Conservation (phyloP, 2,329 filamentous ascomycete species). For the Neopestalotiopsis rosae region DNA sequence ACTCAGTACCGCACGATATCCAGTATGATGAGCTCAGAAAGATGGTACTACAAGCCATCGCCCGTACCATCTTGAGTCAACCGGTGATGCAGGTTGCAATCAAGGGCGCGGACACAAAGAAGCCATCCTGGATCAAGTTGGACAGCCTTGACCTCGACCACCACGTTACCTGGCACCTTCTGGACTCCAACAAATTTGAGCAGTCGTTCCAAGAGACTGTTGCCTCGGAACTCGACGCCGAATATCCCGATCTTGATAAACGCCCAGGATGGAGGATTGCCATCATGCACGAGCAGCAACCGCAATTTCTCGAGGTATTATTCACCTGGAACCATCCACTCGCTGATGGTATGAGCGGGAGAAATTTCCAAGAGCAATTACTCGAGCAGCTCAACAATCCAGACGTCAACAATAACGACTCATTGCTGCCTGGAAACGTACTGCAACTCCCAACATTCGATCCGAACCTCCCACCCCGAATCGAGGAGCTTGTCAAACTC, state of each 20-base stretch:
- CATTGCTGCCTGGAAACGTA: background rate
- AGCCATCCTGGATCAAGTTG: slow-evolving; percentile 1
- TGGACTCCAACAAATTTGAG: background rate
- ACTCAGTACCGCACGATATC: too few relatives aligned
- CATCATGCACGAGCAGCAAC: too few relatives aligned
- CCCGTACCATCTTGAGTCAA: background rate
- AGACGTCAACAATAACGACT: background rate
- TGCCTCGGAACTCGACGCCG: background rate
- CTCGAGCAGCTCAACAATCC: background rate
- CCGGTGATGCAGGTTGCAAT: slow-evolving; percentile 1
- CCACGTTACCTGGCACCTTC: background rate
- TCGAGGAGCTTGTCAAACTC: background rate
- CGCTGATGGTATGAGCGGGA: too few relatives aligned
- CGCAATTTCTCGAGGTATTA: too few relatives aligned
- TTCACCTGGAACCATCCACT: too few relatives aligned
- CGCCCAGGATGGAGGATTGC: background rate
- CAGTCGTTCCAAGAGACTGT: background rate
- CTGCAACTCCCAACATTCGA: background rate
- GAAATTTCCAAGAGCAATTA: too few relatives aligned
- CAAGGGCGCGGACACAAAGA: background rate
- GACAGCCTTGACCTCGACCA: background rate
- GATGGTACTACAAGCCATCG: background rate
- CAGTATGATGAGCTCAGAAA: background rate
- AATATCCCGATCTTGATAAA: background rate
- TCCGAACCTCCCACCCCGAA: background rate